A percentile compares a stretch with the other conserved stretches of the same genome.
phyloP scores from a whole-genome alignment of 1,284 basidiomycete species.

The Porodaedalea pini region DNA sequence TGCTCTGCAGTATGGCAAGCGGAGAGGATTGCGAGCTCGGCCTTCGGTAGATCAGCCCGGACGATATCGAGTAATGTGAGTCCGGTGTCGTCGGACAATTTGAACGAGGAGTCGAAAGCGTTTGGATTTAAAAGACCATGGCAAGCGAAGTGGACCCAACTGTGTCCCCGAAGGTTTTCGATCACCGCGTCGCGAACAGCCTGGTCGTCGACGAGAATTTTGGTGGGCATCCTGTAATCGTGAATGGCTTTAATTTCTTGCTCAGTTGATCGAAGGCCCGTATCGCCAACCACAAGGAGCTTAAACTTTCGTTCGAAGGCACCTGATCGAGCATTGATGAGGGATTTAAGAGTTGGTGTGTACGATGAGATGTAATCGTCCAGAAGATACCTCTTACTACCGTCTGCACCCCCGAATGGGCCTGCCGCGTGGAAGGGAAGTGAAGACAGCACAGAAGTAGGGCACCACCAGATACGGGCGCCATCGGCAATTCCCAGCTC shows the following conservation, averaged over 20 bases:
- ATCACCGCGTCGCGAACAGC: slow-evolving; percentile 25
- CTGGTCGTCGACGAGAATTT: background rate
- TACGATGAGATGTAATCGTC: slow-evolving; percentile 38
- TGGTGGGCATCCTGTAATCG: slow-evolving; percentile 33
- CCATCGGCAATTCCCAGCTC: slow-evolving; percentile 19
- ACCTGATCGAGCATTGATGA: slow-evolving; percentile 26
- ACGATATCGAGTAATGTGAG: slow-evolving; percentile 31
- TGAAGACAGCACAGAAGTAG: slow-evolving; percentile 32
- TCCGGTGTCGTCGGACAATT: background rate
- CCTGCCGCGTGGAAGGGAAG: too few relatives aligned
- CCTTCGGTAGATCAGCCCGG: slow-evolving; percentile 24
- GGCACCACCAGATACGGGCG: slow-evolving; percentile 45
- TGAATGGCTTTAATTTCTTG: slow-evolving; percentile 25
- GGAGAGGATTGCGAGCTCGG: slow-evolving; percentile 36
- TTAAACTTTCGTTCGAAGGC: slow-evolving; percentile 2
- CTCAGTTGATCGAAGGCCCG: slow-evolving; percentile 21
- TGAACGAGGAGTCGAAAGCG: too few relatives aligned
- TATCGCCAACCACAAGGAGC: slow-evolving; percentile 29
- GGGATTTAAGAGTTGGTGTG: slow-evolving; percentile 33
- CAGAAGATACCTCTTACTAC: slow-evolving; percentile 22
- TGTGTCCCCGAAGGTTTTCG: slow-evolving; percentile 33
- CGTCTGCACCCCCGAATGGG: too few relatives aligned
- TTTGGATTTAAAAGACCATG: too few relatives aligned
- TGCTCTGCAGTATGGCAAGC: slow-evolving; percentile 29
- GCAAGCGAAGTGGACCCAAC: slow-evolving; percentile 41